A percentile compares a stretch with the other conserved stretches of the same genome.
Conservation (phyloP, 2,329 filamentous ascomycete genomes). For the Colletotrichum sansevieriae region DNA sequence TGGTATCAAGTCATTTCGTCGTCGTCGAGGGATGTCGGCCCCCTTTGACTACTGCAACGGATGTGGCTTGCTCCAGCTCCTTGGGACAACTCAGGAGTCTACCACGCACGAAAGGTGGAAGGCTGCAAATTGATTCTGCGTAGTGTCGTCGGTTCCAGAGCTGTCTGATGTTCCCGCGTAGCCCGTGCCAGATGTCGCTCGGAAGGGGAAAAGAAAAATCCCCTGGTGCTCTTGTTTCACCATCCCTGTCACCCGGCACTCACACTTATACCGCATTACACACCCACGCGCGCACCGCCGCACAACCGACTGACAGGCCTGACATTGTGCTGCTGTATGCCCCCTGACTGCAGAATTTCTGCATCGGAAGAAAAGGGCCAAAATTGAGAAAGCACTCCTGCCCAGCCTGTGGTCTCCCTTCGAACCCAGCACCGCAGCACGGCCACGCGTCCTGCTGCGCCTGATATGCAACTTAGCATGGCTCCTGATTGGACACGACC, state of each 20-base stretch:
- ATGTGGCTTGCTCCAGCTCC: no score
- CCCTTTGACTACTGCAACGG: no score
- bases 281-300: neutral
- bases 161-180: slow-evolving; percentile 41
- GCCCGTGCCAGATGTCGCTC: slow-evolving; percentile 34
- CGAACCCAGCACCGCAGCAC: neutral
- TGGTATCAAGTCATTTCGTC: neutral
- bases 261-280: neutral
- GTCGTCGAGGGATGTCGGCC: neutral
- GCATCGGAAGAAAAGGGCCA: neutral
- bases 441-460: slow-evolving; percentile 37
- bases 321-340: neutral
- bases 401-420: neutral
- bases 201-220: neutral
- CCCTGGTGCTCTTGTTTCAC: slow-evolving; percentile 26
- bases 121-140: neutral
- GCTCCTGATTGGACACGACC: neutral
- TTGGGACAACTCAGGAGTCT: no score
- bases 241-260: slow-evolving; percentile 22
- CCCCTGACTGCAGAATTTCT: neutral
- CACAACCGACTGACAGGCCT: slow-evolving; percentile 3
- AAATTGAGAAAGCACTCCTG: neutral
- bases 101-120: no score
- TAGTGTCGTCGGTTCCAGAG: slow-evolving; percentile 37
- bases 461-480: slow-evolving; percentile 9